These are phyloP conservation scores for Blastomyces silverae DNA, from an alignment of 2,329 filamentous ascomycete species.

Conservation along the genomic window DNA sequence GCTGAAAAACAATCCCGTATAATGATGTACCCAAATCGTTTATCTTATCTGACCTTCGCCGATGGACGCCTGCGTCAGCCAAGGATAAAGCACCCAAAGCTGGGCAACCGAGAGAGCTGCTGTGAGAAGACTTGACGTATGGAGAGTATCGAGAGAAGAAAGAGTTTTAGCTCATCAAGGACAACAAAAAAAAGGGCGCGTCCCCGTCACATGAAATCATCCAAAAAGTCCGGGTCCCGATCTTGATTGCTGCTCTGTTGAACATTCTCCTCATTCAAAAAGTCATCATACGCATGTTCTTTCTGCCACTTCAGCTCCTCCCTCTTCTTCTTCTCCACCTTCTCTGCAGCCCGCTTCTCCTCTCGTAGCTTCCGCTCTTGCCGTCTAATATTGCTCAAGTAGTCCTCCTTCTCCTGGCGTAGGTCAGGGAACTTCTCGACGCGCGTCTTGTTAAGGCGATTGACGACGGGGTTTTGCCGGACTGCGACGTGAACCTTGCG, in stretches of 20 bases:
- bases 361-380: slow-evolving; percentile 50
- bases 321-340: slow-evolving; percentile 58
- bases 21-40: not conserved
- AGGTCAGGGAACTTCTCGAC: slow-evolving; percentile 83
- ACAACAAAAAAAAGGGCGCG: not conserved
- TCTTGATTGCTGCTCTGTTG: slow-evolving; percentile 77
- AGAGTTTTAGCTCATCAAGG: not conserved
- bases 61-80: not conserved
- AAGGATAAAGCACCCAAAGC: not conserved
- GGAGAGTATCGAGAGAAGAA: not conserved
- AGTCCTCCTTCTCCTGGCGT: slow-evolving; percentile 71
- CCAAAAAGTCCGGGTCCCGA: slow-evolving; percentile 63
- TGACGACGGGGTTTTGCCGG: slow-evolving; percentile 85
- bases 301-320: slow-evolving; percentile 89
- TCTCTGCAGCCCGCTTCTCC: slow-evolving; percentile 37
- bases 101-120: not conserved
- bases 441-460: slow-evolving; percentile 96
- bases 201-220: slow-evolving; percentile 76
- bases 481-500: slow-evolving; percentile 71
- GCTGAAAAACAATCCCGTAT: not conserved
- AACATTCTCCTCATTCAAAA: slow-evolving; percentile 78
- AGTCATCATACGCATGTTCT: slow-evolving; percentile 94
- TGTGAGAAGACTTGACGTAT: not conserved
- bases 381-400: slow-evolving; percentile 62
- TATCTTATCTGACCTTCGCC: not conserved